Base-by-base conservation (phyloP, 2,329 filamentous ascomycete genomes). In the Pestalotiopsis sp. region DNA sequence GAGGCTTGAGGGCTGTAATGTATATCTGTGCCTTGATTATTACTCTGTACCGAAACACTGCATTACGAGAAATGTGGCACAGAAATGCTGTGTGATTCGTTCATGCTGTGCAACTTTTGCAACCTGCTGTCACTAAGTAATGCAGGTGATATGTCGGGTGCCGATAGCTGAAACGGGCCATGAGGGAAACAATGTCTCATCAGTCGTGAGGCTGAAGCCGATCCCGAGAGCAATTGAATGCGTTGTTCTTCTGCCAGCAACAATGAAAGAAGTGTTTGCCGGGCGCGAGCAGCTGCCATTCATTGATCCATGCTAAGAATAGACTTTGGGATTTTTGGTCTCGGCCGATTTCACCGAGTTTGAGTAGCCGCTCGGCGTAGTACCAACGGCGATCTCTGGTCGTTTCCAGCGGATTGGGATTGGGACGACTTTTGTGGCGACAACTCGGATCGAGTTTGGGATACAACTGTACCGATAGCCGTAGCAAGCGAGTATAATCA, bases 111-210 rank as follows among this genome's bases (percentile, higher is more conserved):
- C 17, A n/a, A 52, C 14, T 52, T 17, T n/a, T 31, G 17, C 41
- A 49, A 49, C 31, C 31, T 49, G 45, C 6, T 52, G 6, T 3
- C 17, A n/a, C 20, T 49, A 17, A 52, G 13, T 7, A 23, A 52
- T 52, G n/a, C 45, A 52, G 45, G 45, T 11, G 45, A 45, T 45
- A 45, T 52, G 45, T 52, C 45, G 45, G 45, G 45, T 52, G 45
- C n/a, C 59, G 36, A 36, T 27, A 2, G 27, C 27, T 62, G 57
- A 59, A 62, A 62, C 59, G 27, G 59, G 31, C 36, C 14, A 36
- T 39, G 25, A 36, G 36, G 59, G 59, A 62, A 62, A 36, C 59
- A 62, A 11, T 62, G 59, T 62, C 31, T 62, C 59, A 62, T 36
- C 31, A 36, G 11, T 41, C 45, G n/a, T 39, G 31, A 41, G 31